Evolutionary conservation across 176 grass and related monocot species (phyloP), one percentile per base, ranked within the genome.

Genomic region (Puya raimondii): DNA sequence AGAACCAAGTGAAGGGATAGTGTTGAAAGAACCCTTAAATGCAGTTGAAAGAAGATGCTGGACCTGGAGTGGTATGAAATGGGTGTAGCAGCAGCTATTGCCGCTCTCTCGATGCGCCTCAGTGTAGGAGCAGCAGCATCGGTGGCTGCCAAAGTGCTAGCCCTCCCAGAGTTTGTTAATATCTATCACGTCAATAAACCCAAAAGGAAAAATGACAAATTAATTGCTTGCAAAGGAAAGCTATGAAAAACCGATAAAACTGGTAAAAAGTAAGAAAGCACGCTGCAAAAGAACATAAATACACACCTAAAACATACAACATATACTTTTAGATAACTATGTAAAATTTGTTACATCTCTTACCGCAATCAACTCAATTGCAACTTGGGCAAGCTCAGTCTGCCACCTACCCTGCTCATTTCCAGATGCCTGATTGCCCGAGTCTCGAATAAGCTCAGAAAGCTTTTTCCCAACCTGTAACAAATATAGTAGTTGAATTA

Each of bases 31-130:
- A 11, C 14, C 21, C 16, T 16, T 22, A 61, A 18, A 22, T 61
- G 12, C 18, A 73, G 4, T 50, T 26, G 73, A 53, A 78, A 3
- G 65, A n/a, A 71, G 42, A 50, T 66, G 59, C 26, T 67, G 76
- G 83, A 96, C 92, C 92, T 99, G 23, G 94, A 99, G 58, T 99
- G 89, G 71, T 99, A 99, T 11, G 89, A 86, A 66, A 99, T 88
- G 61, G 89, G 94, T 80, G 94, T 93, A 61, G 94, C 94, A 74
- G 94, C 94, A 48, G 89, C 94, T 75, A 99, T 92, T 48, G 89
- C 94, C 51, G 94, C 89, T 83, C 94, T 86, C 66, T 99, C 94
- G 70, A 99, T 92, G 27, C 94, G 94, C 63, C 80, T 92, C 71
- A 99, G 77, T 49, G 94, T 81, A 33, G 94, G 94, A 79, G 94